phyloP scores from a whole-genome alignment of 495 filamentous ascomycete genomes.

The Penicillium parvum region DNA sequence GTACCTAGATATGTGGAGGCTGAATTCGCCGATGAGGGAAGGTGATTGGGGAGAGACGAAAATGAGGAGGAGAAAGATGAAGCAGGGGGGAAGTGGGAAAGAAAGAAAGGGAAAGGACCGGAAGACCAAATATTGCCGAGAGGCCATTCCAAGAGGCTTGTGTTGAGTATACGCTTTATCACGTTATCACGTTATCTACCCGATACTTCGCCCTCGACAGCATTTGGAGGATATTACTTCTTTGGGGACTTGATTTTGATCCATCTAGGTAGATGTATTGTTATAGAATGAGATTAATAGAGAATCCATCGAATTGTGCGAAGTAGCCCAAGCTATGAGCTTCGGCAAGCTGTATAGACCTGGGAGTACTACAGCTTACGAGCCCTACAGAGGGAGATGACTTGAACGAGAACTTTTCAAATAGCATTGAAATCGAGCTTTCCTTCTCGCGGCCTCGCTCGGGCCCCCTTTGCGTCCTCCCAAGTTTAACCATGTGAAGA shows the following conservation, averaged over 20 bases:
- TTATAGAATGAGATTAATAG: no score
- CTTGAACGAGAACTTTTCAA: conserved; percentile 13
- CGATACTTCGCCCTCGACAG: no score
- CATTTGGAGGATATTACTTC: no score
- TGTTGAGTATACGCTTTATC: no score
- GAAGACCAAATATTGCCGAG: conserved; percentile 18
- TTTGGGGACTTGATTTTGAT: no score
- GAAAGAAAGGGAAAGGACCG: conserved; percentile 17
- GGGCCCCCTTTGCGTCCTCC: conserved; percentile 13
- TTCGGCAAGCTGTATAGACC: no score
- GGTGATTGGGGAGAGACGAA: conserved; percentile 12
- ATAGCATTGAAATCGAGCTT: conserved; percentile 27
- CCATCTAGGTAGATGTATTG: no score
- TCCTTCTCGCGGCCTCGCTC: conserved; percentile 23
- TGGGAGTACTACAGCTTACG: no score
- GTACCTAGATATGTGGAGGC: conserved; percentile 7
- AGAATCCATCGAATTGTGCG: no score
- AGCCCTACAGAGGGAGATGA: no score
- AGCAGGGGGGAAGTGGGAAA: conserved; percentile 11
- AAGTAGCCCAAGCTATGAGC: no score
- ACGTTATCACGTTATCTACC: conserved; percentile 34
- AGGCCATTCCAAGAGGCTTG: conserved; percentile 8
- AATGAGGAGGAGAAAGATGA: no score
- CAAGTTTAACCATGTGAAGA: conserved; percentile 13
- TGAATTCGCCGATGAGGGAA: conserved; percentile 6